Evolutionary conservation across 352 stramenopile genomes (phyloP).

Genomic region (Globisporangium spinosum): DNA sequence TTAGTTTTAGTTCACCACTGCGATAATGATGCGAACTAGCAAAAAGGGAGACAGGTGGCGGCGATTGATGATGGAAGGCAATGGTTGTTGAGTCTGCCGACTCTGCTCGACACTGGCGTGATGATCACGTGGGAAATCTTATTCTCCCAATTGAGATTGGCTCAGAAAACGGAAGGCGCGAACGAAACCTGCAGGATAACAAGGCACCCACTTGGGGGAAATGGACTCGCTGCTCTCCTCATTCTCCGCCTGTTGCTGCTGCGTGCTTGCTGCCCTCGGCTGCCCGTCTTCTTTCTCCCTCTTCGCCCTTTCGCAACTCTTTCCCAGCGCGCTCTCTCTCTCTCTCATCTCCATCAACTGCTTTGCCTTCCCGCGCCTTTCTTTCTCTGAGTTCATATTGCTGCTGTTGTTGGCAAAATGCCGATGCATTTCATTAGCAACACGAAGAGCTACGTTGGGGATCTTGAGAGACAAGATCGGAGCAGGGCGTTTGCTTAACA

Average conservation of each 20-base stretch:
- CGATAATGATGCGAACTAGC: too few species aligned
- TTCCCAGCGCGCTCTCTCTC: neutral
- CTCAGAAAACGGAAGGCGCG: neutral
- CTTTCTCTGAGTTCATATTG: neutral
- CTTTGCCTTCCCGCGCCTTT: neutral
- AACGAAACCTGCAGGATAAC: neutral
- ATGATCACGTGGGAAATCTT: neutral
- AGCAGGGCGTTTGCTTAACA: neutral
- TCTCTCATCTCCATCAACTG: neutral
- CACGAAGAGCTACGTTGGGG: neutral
- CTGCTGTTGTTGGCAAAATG: neutral
- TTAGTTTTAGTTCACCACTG: neutral
- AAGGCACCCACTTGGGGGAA: neutral
- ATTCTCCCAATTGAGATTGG: neutral
- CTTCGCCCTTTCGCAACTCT: neutral
- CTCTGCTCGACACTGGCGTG: neutral
- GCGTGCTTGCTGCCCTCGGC: neutral
- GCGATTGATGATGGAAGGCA: too few species aligned
- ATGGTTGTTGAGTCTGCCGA: neutral
- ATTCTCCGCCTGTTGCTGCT: neutral
- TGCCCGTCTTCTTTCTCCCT: neutral
- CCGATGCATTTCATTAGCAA: neutral
- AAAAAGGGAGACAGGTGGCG: too few species aligned
- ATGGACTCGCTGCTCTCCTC: neutral
- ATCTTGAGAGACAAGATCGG: neutral